phyloP scores from a whole-genome alignment of 306 rosid genomes.

The Gleditsia sinensis region DNA sequence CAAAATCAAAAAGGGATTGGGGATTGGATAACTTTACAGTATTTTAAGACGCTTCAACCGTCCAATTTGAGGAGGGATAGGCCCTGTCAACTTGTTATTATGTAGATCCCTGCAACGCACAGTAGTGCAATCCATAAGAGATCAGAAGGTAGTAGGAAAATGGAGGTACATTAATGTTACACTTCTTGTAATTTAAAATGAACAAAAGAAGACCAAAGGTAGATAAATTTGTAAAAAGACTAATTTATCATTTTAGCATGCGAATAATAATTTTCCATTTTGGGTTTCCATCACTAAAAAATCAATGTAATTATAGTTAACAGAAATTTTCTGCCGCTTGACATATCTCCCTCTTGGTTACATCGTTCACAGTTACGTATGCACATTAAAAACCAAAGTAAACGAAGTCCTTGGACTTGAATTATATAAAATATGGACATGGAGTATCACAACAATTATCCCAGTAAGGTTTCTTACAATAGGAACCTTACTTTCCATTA shows the following conservation, averaged over 20 bases:
- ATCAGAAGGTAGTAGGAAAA: background rate
- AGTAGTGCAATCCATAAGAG: conserved; percentile 12
- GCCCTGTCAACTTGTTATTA: conserved; percentile 95
- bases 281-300: background rate
- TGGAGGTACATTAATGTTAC: background rate
- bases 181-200: background rate
- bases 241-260: conserved; percentile 10
- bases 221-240: too few relatives aligned
- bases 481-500: background rate
- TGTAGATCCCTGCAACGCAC: conserved; percentile 79
- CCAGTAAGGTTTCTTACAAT: background rate
- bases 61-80: conserved; percentile 93
- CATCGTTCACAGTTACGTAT: background rate
- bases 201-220: background rate
- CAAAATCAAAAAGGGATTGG: conserved; percentile 14
- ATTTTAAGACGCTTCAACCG: conserved; percentile 91
- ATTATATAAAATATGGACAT: background rate
- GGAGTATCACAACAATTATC: background rate
- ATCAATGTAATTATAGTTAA: background rate
- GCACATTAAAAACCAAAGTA: conserved; percentile 7
- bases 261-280: background rate
- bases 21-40: conserved; percentile 56
- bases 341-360: background rate
- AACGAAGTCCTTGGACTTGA: background rate
- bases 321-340: background rate